Evolutionary conservation across 208 protist genomes (phyloP), one percentile per base, ranked within the genome.

Genomic region (Tetramitus jugosus): DNA sequence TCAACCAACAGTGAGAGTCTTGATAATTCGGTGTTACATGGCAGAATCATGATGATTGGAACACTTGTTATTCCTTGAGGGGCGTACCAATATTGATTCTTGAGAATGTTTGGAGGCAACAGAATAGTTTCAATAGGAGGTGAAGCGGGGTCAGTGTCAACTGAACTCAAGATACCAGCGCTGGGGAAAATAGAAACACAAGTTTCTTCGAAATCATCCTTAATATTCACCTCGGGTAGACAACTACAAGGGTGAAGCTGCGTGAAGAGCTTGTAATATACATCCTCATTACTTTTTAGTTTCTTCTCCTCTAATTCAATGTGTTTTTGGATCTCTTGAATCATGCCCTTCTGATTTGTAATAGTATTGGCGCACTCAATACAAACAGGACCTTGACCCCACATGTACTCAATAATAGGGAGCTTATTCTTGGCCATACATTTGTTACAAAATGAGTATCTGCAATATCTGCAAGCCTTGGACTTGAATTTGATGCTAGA

Each of bases 371-470:
- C 29, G 26, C 67, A 74, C n/a, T 49, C 42, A 6, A 53, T 29
- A 35, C 67, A 74, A 33, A 74, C 67, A 26, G 4, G 60, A 53
- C 8, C 33, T 23, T 4, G 29, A 4, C 39, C 39, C 67, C 67
- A 74, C 3, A 39, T 74, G 26, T n/a, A 74, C 53, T 74, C 67
- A 53, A 53, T 74, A 33, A 74, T 53, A 3, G 31, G 23, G 6
- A 7, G 4, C 23, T 52, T 74, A 26, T 43, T 26, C 3, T 74
- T 74, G 26, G 39, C 33, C 7, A 74, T 74, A n/a, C 67, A 74
- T 29, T 74, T 74, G 26, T 74, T 74, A 53, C 67, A 74, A 43
- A 74, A 74, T 33, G n/a, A 17, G 3, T 39, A 39, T 53, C 42
- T 53, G 23, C 67, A 74, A 37, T 74, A 74, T 10, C 67, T 14